Evolutionary conservation across 192 early-diverging fungal species (phyloP).

Genomic region (Coemansia brasiliensis): DNA sequence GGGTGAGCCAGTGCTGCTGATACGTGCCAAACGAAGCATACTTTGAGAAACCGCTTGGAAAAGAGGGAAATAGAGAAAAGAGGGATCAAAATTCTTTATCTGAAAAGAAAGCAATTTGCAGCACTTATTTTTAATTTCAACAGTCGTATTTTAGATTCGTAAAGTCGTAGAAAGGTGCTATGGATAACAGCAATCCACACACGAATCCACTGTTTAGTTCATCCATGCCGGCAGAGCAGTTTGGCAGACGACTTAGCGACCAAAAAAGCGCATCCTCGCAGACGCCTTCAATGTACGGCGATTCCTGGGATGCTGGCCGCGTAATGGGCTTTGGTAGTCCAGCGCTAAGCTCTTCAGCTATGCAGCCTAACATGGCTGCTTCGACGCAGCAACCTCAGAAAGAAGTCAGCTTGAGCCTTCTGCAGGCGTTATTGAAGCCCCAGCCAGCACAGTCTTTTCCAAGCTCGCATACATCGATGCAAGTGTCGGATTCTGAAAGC

Average conservation of each 20-base stretch:
- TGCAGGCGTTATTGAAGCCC: conserved; percentile 48
- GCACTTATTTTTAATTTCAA: background rate
- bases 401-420: conserved; percentile 37
- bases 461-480: conserved; percentile 18
- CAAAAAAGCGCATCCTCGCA: conserved; percentile 22
- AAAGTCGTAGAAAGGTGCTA: background rate
- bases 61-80: background rate
- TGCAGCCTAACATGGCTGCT: conserved; percentile 1
- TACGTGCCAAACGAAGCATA: too few species aligned
- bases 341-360: conserved; percentile 15
- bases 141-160: conserved; percentile 2
- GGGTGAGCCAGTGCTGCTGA: too few species aligned
- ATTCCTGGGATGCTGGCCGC: conserved; percentile 14
- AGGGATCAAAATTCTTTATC: background rate
- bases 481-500: conserved; percentile 22
- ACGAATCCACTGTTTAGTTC: conserved; percentile 31
- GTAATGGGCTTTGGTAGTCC: conserved; percentile 22
- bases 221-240: conserved; percentile 19
- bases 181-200: conserved; percentile 19
- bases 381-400: conserved; percentile 31
- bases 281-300: conserved; percentile 17
- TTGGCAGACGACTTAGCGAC: conserved; percentile 20
- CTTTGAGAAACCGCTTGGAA: background rate
- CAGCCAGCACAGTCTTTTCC: conserved; percentile 29
- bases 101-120: background rate